These are phyloP conservation scores for Hericium alpestre DNA, from an alignment of 768 basidiomycete species.

Conservation along the genomic window DNA sequence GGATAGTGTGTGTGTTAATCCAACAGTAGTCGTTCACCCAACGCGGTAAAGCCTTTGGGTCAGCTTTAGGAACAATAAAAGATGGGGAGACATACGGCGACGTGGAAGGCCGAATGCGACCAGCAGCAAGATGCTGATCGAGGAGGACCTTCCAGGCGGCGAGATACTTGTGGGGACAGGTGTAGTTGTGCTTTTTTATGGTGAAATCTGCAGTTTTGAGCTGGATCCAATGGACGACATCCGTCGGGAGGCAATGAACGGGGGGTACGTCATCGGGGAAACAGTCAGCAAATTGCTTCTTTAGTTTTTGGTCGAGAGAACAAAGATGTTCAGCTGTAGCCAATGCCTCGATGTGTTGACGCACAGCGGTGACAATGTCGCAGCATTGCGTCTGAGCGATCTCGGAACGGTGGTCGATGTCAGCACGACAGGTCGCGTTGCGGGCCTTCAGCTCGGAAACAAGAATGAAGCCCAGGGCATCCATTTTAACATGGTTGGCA, in stretches of 20 bases:
- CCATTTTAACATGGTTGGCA: too few relatives aligned
- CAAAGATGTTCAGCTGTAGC: neutral
- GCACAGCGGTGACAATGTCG: too few relatives aligned
- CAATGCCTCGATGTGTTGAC: too few relatives aligned
- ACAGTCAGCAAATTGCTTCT: neutral
- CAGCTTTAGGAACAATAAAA: conserved; percentile 25
- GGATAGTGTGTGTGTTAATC: conserved; percentile 23
- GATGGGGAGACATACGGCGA: conserved; percentile 23
- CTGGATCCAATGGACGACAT: neutral
- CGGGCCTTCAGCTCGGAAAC: too few relatives aligned
- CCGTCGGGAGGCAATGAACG: neutral
- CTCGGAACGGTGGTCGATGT: too few relatives aligned
- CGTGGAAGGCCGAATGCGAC: conserved; percentile 19
- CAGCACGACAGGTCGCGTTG: too few relatives aligned
- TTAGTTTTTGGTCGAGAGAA: neutral
- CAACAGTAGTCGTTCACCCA: conserved; percentile 27
- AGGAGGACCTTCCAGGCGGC: conserved; percentile 25
- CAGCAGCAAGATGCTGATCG: conserved; percentile 23
- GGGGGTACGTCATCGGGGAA: neutral
- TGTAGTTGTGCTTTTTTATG: conserved; percentile 12
- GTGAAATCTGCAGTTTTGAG: neutral
- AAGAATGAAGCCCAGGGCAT: too few relatives aligned
- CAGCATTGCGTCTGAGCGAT: too few relatives aligned
- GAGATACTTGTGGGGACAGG: conserved; percentile 23
- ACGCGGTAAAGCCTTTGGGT: conserved; percentile 16